Conservation (phyloP, 1,284 basidiomycete genomes). For the Heterobasidion occidentale region DNA sequence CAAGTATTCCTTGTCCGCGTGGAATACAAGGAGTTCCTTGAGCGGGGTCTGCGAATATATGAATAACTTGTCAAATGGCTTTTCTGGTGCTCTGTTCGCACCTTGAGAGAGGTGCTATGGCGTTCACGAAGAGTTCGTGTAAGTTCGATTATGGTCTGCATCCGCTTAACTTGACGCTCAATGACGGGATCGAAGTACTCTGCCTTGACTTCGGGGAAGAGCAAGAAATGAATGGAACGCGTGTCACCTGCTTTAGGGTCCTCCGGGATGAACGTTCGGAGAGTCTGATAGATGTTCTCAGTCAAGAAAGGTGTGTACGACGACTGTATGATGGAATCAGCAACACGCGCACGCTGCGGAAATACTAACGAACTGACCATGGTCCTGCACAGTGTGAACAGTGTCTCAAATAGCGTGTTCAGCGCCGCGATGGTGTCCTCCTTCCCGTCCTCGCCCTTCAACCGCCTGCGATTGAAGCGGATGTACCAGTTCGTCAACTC, state of each 20-base stretch:
- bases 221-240: slow-evolving; percentile 93
- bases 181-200: slow-evolving; percentile 97
- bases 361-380: slow-evolving; percentile 51
- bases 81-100: slow-evolving; percentile 20
- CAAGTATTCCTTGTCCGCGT: slow-evolving; percentile 80
- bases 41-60: slow-evolving; percentile 66
- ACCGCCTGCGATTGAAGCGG: slow-evolving; percentile 92
- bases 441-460: slow-evolving; percentile 92
- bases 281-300: slow-evolving; percentile 93
- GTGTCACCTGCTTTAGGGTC: slow-evolving; percentile 67
- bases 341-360: slow-evolving; percentile 3
- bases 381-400: slow-evolving; percentile 91
- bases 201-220: slow-evolving; percentile 89
- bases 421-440: slow-evolving; percentile 88
- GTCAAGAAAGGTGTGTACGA: slow-evolving; percentile 98
- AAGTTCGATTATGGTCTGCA: slow-evolving; percentile 94
- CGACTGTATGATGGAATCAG: slow-evolving; percentile 45
- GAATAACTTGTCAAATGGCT: background rate
- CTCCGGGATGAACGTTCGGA: slow-evolving; percentile 79
- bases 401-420: slow-evolving; percentile 93
- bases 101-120: slow-evolving; percentile 87
- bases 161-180: slow-evolving; percentile 90
- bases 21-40: slow-evolving; percentile 92
- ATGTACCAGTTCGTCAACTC: slow-evolving; percentile 99
- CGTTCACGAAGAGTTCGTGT: slow-evolving; percentile 87